phyloP scores from a whole-genome alignment of 441 rosid genomes.

The Adansonia madagascariensis region DNA sequence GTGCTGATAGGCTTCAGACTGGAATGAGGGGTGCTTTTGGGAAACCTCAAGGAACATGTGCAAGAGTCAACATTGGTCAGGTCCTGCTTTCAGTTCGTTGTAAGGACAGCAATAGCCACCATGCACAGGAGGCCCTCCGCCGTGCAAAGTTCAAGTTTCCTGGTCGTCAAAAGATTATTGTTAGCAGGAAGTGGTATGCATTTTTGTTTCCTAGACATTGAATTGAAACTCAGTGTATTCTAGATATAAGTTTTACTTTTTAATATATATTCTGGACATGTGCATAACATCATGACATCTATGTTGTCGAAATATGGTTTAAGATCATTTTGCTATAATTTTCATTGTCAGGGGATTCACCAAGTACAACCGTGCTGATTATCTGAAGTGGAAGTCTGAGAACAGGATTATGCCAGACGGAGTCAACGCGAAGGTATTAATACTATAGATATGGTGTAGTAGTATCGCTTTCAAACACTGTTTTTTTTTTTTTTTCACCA shows the following conservation, averaged over 20 bases:
- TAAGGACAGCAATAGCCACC: constrained; percentile 70
- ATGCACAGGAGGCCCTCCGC: constrained; percentile 93
- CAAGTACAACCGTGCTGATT: constrained; percentile 57
- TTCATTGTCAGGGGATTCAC: constrained; percentile 55
- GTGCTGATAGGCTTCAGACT: constrained; percentile 38
- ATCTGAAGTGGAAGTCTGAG: constrained; percentile 46
- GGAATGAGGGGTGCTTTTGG: constrained; percentile 67
- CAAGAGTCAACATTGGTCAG: constrained; percentile 74
- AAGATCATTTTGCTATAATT: not conserved
- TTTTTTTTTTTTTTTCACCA: no score
- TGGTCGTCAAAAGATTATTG: constrained; percentile 86
- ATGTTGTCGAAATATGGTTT: not conserved
- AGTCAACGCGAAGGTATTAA: constrained; percentile 62
- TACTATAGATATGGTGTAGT: not conserved
- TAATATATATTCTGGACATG: not conserved
- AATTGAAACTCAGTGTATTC: no score
- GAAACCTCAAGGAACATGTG: constrained; percentile 63
- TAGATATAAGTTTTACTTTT: not conserved
- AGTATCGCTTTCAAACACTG: not conserved
- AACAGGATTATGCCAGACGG: constrained; percentile 61
- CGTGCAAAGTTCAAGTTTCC: constrained; percentile 94
- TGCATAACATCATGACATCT: not conserved
- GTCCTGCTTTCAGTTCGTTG: constrained; percentile 86
- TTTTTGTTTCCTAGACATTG: constrained; percentile 9
- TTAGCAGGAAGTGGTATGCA: constrained; percentile 69